Evolutionary conservation across 306 rosid species (phyloP), one percentile per base, ranked within the genome.

Genomic region (Coriaria nepalensis): DNA sequence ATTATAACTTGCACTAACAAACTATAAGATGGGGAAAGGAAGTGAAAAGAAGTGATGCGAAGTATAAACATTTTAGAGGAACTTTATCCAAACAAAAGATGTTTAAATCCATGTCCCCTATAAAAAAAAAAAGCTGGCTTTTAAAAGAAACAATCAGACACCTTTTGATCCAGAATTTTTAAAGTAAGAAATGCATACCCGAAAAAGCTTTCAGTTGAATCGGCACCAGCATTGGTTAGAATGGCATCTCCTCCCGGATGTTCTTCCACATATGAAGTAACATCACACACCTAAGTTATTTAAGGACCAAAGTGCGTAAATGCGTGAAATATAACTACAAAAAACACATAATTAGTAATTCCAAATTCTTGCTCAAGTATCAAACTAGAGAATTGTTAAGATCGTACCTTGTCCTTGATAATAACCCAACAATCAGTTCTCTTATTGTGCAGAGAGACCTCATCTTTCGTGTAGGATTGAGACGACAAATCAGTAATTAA

Each of bases 201-300:
- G 35, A 42, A 79, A 77, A 86, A 86, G 40, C 96, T 93, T 70
- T 74, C 76, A 12, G 93, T 86, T 61, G 96, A 72, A 68, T 82
- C 92, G 60, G 71, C 92, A 59, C 97, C 97, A 6, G 97, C 94
- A 60, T 90, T 94, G 40, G 77, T 63, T 49, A 84, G 69, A 69
- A 90, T 90, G 64, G 97, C 92, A 69, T 90, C 97, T 43, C 97
- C 97, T 47, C 97, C 97, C 3, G 97, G 97, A 70, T 90, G 97
- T 67, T 81, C 97, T 60, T 90, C 97, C 43, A 90, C 95, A 35
- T 90, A 84, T 20, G 97, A 62, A 59, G 94, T 84, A 40, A 90
- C 82, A 64, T 90, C 94, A 54, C 74, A 90, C 32, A 90, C 97
- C 97, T 88, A 49, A 42, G 49, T 37, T 33, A 46, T 54, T 15